Base-by-base conservation (phyloP, 2,329 filamentous ascomycete species). In the Fusarium camptoceras region DNA sequence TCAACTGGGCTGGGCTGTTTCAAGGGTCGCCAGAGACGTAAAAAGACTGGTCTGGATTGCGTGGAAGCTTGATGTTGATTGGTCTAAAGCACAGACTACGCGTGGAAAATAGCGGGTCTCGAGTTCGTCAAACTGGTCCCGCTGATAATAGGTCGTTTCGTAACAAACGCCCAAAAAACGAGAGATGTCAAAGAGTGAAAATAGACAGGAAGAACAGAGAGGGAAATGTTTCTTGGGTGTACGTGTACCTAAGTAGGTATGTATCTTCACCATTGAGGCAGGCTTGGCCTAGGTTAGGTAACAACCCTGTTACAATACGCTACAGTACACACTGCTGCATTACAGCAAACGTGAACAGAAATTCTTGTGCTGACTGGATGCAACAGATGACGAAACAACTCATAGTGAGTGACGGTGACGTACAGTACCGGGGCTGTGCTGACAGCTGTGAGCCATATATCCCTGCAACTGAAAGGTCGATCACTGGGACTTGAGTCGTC, bases 371-470 rank as follows among this genome's bases (percentile, higher is more conserved):
- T 69, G 71, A 72, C 60, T 72, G 50, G 54, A 53, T 61, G 42
- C 43, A 57, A 37, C 34, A 37, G 34, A 65, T 68, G 66, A 74
- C 68, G 59, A 71, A 71, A 62, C 68, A 69, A 50, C 67, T 59
- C 63, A 64, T 50, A 57, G 63, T 50, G 53, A 62, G 73, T 75
- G 73, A 75, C 73, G 73, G 73, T 75, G 73, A 75, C 73, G 73
- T 75, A 73, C 68, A 72, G 61, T 69, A 27, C 70, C 41, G 71
- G 71, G 73, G 73, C 73, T 68, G 71, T 75, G 73, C 73, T 74
- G 64, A 63, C 63, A 64, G 68, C 58, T 60, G 56, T 58, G 54
- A 64, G 47, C 54, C 28, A 53, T 59, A 24, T 15, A 64, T 43
- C 68, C 68, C 68, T 70, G 68, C 47, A 68, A 30, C 48, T 25